Conservation (phyloP, 163 green algal genomes). For the Chloroidium sp. region DNA sequence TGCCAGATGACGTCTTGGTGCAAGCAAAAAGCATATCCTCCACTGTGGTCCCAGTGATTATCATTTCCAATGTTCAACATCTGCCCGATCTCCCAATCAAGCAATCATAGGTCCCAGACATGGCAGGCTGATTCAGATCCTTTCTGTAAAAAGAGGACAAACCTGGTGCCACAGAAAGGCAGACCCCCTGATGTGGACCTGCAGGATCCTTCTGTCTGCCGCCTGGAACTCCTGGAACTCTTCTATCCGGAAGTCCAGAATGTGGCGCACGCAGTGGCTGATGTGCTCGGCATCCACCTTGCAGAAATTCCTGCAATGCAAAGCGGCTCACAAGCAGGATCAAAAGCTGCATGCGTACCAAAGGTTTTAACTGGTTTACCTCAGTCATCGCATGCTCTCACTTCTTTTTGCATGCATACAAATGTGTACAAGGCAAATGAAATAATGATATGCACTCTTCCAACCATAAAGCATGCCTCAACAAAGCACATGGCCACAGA, state of each 20-base stretch:
- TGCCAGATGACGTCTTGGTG: no score
- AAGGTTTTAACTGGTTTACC: no score
- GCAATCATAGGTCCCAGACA: not conserved
- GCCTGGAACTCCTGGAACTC: not conserved
- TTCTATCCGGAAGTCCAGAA: conserved; percentile 58
- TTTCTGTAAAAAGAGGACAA: not conserved
- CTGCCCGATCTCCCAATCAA: not conserved
- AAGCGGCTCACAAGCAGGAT: no score
- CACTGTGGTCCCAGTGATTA: no score
- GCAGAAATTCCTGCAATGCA: conserved; percentile 70
- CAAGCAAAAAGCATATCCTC: no score
- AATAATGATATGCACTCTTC: no score
- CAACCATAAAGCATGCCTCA: no score
- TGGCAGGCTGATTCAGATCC: not conserved
- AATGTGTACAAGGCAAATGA: no score
- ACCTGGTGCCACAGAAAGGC: conserved; percentile 92
- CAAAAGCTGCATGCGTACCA: no score
- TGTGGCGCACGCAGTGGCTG: conserved; percentile 34
- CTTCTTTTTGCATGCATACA: no score
- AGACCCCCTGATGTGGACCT: conserved; percentile 53
- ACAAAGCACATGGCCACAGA: no score
- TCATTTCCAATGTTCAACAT: not conserved
- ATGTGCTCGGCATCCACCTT: conserved; percentile 57
- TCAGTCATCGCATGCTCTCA: no score
- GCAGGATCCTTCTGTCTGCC: conserved; percentile 15